Evolutionary conservation across 2,329 filamentous ascomycete species (phyloP), one percentile per base, ranked within the genome.

Genomic region (Fusarium chuoi): DNA sequence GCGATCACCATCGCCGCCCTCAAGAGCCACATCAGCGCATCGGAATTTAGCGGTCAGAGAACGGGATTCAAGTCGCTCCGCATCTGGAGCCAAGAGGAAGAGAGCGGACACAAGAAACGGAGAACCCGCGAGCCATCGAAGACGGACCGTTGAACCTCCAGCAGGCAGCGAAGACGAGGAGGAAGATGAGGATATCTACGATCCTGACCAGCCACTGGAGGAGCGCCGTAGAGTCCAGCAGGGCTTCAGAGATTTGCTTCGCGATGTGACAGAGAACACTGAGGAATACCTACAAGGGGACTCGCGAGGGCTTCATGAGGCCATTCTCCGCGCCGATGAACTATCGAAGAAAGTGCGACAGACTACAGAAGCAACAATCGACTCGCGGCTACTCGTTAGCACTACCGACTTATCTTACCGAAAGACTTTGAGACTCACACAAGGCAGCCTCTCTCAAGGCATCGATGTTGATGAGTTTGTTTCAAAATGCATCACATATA

Each of bases 381-480:
- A 99, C 80, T 95, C 96, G 1, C 91, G 93, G n/a, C 87, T 97
- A 33, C 87, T 98, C 7, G 92, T 98, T 55, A 91, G 89, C 72
- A 91, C 94, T 2, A 93, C 94, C 10, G 95, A 98, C 73, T 83
- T 97, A 9, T 92, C 93, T 0, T 92, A 93, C 77, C 94, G 93
- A 76, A 95, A 94, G 79, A 92, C 94, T 0, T 87, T 92, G 48
- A 90, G 92, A 58, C 87, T 97, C 33, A 90, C 92, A 3, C 87
- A 94, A 36, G 95, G 95, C 12, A 92, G 92, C 76, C 85, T 88
- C 5, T 89, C 90, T 6, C 90, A 92, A 57, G 94, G 95, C 13
- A 85, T 99, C 28, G 95, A 98, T 78, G 87, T 97, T 1, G 95
- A 98, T 70, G 94, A 98, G 77, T 97, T 98, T 78, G 90, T 98